Evolutionary conservation across 768 basidiomycete genomes (phyloP).

Genomic region (Galerina marginata): DNA sequence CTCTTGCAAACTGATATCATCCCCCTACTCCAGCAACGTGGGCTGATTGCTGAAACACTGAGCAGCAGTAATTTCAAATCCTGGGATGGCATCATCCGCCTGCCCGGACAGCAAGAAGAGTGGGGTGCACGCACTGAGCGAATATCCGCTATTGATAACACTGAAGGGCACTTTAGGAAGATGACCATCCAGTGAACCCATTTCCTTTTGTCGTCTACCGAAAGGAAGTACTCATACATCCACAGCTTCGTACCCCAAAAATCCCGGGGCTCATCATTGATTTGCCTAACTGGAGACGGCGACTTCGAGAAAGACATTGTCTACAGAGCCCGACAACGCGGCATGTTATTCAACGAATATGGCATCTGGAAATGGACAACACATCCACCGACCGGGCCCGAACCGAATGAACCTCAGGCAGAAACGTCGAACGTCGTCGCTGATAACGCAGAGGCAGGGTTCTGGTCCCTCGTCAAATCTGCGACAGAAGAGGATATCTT

Average conservation of each 20-base stretch:
- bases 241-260: conserved; percentile 51
- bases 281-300: conserved; percentile 61
- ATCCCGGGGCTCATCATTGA: conserved; percentile 55
- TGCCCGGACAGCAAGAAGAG: conserved; percentile 40
- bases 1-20: conserved; percentile 41
- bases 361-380: conserved; percentile 67
- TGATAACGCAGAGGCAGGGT: conserved; percentile 30
- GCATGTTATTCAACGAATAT: conserved; percentile 60
- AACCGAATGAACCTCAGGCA: not conserved
- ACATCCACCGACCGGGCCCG: not conserved
- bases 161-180: conserved; percentile 44
- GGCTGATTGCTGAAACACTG: conserved; percentile 48
- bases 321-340: conserved; percentile 46
- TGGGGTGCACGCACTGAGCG: conserved; percentile 29
- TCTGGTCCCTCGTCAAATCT: conserved; percentile 52
- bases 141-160: conserved; percentile 28
- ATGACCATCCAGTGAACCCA: conserved; percentile 42
- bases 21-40: conserved; percentile 46
- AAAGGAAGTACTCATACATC: conserved; percentile 4
- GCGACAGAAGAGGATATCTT: conserved; percentile 52
- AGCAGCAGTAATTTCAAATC: conserved; percentile 29
- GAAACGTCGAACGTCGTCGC: not conserved
- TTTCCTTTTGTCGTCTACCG: not conserved
- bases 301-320: conserved; percentile 51
- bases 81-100: conserved; percentile 59